These are phyloP conservation scores for Saccharomyces pastorianus DNA, from an alignment of 1,139 yeast genomes.

Conservation along the genomic window DNA sequence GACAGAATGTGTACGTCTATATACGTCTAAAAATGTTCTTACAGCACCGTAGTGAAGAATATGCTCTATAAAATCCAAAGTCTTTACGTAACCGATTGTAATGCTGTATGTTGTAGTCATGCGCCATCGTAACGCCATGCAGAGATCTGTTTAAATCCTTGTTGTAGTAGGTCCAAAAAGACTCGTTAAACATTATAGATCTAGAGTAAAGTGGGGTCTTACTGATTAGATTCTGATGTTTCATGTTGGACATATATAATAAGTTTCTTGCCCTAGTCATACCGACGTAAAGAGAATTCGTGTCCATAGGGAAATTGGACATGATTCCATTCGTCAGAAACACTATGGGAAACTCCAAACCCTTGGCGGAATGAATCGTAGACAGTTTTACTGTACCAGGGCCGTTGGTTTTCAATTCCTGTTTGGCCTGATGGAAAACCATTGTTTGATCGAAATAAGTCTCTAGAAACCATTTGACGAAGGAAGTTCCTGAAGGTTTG, in stretches of 20 bases:
- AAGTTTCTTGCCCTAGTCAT: conserved; percentile 53
- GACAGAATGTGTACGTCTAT: not conserved
- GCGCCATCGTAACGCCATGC: not conserved
- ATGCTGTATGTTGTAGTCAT: not conserved
- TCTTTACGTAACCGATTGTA: not conserved
- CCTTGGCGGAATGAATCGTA: conserved; percentile 66
- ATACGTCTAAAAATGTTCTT: not conserved
- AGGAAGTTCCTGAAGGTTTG: conserved; percentile 18
- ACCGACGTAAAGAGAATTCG: conserved; percentile 51
- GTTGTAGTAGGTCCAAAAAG: conserved; percentile 28
- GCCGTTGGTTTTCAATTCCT: conserved; percentile 15
- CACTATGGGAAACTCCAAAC: conserved; percentile 63
- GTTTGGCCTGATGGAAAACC: conserved; percentile 18
- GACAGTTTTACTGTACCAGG: conserved; percentile 40
- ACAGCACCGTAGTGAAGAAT: not conserved
- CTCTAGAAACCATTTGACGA: conserved; percentile 38
- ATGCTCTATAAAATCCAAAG: not conserved
- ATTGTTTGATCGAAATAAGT: conserved; percentile 41
- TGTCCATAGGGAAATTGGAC: conserved; percentile 22
- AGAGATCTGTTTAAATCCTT: conserved; percentile 17
- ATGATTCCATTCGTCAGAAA: conserved; percentile 41
- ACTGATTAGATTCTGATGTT: conserved; percentile 10
- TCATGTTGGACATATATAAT: conserved; percentile 37
- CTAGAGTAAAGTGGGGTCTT: not conserved
- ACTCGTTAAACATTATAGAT: conserved; percentile 8